Conservation (phyloP, 305 asterid genomes). For the Coffea humblotiana region DNA sequence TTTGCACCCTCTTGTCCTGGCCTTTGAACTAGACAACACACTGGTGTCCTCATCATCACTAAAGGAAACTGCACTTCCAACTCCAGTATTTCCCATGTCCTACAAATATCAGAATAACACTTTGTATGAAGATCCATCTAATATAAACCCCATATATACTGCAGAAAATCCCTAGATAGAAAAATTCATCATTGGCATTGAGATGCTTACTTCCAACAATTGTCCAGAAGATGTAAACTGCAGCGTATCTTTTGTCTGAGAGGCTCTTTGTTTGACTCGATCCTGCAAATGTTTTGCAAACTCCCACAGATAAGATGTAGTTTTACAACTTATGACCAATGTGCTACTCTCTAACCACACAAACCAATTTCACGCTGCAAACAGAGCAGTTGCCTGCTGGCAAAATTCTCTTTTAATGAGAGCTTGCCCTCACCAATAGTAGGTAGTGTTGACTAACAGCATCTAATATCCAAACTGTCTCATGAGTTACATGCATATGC, state of each 20-base stretch:
- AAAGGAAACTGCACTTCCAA: slow-evolving; percentile 62
- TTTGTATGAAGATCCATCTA: neutral
- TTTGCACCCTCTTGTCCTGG: slow-evolving; percentile 59
- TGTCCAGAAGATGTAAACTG: slow-evolving; percentile 57
- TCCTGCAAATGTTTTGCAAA: slow-evolving; percentile 50
- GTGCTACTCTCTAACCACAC: neutral
- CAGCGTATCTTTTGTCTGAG: slow-evolving; percentile 53
- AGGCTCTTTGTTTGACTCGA: slow-evolving; percentile 76
- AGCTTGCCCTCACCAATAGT: neutral
- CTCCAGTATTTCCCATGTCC: slow-evolving; percentile 45
- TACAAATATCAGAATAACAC: slow-evolving; percentile 6
- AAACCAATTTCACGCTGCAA: neutral
- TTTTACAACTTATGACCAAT: neutral
- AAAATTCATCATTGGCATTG: neutral
- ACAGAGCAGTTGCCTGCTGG: slow-evolving; percentile 5
- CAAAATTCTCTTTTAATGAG: neutral
- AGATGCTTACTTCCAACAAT: slow-evolving; percentile 52
- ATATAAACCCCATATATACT: neutral
- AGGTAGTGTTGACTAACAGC: neutral
- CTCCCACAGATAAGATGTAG: slow-evolving; percentile 5
- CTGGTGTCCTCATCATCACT: slow-evolving; percentile 87
- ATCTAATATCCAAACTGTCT: neutral
- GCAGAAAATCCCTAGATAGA: neutral
- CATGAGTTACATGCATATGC: neutral
- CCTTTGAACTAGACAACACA: slow-evolving; percentile 48